A percentile compares a stretch with the other conserved stretches of the same genome.
Conservation (phyloP, 495 filamentous ascomycete species). For the Aspergillus ellipticus region DNA sequence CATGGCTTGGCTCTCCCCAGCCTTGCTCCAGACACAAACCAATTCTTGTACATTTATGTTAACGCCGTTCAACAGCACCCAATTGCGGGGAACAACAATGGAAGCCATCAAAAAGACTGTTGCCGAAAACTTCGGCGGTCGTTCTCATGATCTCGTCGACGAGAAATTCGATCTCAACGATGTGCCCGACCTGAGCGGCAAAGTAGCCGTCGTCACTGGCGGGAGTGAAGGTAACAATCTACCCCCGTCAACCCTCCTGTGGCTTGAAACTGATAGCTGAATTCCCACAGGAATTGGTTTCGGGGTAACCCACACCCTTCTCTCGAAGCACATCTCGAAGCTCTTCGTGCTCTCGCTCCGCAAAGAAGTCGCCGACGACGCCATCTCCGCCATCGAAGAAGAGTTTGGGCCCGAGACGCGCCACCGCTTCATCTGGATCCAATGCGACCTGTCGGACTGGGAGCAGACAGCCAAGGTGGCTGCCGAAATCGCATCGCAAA, state of each 20-base stretch:
- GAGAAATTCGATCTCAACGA: background rate
- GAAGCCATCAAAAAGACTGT: background rate
- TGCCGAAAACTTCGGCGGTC: conserved; percentile 2
- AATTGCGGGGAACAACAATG: background rate
- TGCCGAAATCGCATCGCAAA: background rate
- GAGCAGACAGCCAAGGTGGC: background rate
- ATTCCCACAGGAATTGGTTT: background rate
- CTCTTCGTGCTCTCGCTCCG: background rate
- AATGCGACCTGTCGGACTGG: conserved; percentile 3
- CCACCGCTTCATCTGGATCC: background rate
- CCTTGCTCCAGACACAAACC: background rate
- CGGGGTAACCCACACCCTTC: background rate
- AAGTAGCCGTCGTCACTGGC: background rate
- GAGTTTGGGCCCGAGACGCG: background rate
- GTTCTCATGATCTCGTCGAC: background rate
- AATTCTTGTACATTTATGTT: background rate
- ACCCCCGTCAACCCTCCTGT: background rate
- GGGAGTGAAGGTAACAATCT: background rate
- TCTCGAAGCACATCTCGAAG: background rate
- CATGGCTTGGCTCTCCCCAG: background rate
- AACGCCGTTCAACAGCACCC: too few relatives aligned
- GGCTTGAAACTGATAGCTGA: background rate
- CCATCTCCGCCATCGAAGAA: background rate
- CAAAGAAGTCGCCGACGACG: background rate
- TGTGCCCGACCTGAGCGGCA: conserved; percentile 1